Base-by-base conservation (phyloP, 1,139 yeast genomes). In the Maudiozyma humilis region DNA sequence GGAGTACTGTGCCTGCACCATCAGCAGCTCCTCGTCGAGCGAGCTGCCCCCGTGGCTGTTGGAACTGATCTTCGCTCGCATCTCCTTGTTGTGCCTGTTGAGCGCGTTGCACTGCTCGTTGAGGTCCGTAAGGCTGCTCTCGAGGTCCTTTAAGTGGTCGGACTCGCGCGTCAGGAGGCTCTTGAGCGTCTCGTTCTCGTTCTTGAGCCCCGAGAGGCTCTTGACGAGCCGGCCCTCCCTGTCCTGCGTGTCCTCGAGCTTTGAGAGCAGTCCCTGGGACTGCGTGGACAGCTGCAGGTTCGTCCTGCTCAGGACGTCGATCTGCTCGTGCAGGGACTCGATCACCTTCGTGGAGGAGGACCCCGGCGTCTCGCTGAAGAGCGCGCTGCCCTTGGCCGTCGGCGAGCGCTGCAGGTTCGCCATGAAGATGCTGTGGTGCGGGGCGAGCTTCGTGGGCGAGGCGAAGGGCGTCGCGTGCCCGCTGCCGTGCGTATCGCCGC, bases 121-220 rank as follows among this genome's bases (percentile, higher is more conserved):
- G 19, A 76, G 54, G 15, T 73, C 76, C 41, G 17, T 69, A 70
- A 50, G 73, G 64, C 54, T 78, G 79, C 36, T 67, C 67, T 58
- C 82, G 87, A 53, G 80, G 62, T 55, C 81, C 88, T 34, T 68
- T 55, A 37, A 82, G 73, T 47, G 85, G 66, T 47, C 87, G 69
- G 55, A 80, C 82, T 56, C 81, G 80, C 47, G 88, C 66, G 51
- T 73, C 78, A 51, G 81, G 64, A 50, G 80, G 62, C 0, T 85
- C 52, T 72, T 76, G 36, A 80, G 69, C 67, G 80, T 79, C 54
- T 81, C 85, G 53, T 78, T 78, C 54, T 82, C 86, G 57, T 80
- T 86, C 59, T 79, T 81, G 29, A 81, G 69, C 6, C 32, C 35
- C 5, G 48, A 20, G 8, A 45, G 27, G 7, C 78, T 85, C 55